Conservation (phyloP, 495 filamentous ascomycete species). For the Trichoderma virens region DNA sequence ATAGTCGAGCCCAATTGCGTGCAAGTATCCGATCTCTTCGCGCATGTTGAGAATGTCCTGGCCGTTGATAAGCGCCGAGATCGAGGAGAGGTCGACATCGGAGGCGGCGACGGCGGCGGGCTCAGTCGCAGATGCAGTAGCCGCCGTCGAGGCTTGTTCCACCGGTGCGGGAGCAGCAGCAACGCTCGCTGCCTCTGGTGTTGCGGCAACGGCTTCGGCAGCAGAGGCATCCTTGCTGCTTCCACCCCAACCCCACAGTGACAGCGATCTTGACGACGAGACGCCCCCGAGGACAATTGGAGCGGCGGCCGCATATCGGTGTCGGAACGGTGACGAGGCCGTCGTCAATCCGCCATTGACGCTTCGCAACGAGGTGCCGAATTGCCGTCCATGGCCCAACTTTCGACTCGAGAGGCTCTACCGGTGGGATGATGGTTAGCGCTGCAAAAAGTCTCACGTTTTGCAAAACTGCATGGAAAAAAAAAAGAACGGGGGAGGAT, state of each 20-base stretch:
- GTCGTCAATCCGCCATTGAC: neutral
- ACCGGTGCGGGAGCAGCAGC: slow-evolving; percentile 13
- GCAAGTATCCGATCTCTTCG: slow-evolving; percentile 74
- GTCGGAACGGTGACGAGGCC: neutral
- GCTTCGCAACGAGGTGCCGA: neutral
- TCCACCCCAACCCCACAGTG: neutral
- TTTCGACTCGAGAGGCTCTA: neutral
- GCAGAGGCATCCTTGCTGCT: slow-evolving; percentile 4
- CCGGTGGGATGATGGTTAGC: neutral
- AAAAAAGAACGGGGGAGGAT: neutral
- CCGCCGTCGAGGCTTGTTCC: slow-evolving; percentile 19
- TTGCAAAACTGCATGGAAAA: neutral
- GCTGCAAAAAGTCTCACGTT: neutral
- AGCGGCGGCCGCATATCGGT: neutral
- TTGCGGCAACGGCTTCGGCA: neutral
- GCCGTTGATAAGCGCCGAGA: slow-evolving; percentile 30
- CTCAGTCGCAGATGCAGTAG: neutral
- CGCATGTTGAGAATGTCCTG: slow-evolving; percentile 43
- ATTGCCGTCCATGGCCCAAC: slow-evolving; percentile 10
- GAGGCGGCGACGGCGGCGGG: slow-evolving; percentile 7
- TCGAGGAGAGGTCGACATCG: slow-evolving; percentile 14
- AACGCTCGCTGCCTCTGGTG: slow-evolving; percentile 12
- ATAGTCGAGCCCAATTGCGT: slow-evolving; percentile 74
- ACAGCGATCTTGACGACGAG: slow-evolving; percentile 6
- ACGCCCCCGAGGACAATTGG: slow-evolving; percentile 5